Conservation (phyloP, 2,329 filamentous ascomycete genomes). For the Aspergillus thermomutatus region DNA sequence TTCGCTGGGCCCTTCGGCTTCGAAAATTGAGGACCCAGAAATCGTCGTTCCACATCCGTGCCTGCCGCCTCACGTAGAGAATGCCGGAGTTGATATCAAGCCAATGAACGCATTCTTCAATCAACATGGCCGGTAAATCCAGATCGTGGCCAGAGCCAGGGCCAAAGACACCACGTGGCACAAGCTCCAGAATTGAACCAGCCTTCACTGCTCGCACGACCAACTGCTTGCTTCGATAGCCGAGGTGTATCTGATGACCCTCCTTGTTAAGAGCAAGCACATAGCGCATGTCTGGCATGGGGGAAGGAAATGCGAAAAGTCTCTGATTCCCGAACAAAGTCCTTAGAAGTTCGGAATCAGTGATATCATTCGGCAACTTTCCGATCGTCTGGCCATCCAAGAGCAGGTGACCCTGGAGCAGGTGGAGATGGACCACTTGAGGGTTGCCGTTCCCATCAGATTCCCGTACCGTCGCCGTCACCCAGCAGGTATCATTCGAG, state of each 20-base stretch:
- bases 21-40: slow-evolving; percentile 42
- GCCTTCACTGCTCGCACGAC: slow-evolving; percentile 44
- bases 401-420: slow-evolving; percentile 48
- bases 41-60: slow-evolving; percentile 40
- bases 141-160: slow-evolving; percentile 13
- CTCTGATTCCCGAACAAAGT: slow-evolving; percentile 54
- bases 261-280: slow-evolving; percentile 36
- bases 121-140: slow-evolving; percentile 52
- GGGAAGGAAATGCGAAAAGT: slow-evolving; percentile 52
- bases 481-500: slow-evolving; percentile 27
- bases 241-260: slow-evolving; percentile 53
- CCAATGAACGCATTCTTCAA: slow-evolving; percentile 53
- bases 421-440: slow-evolving; percentile 43
- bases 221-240: slow-evolving; percentile 40
- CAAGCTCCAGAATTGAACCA: slow-evolving; percentile 27
- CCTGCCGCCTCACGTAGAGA: slow-evolving; percentile 52
- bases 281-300: slow-evolving; percentile 53
- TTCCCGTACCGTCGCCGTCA: slow-evolving; percentile 27
- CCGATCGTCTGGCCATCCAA: slow-evolving; percentile 49
- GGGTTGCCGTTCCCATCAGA: slow-evolving; percentile 27
- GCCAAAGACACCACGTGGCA: slow-evolving; percentile 30
- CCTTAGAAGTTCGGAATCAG: slow-evolving; percentile 41
- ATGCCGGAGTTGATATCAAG: slow-evolving; percentile 32
- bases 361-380: slow-evolving; percentile 53
- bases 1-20: slow-evolving; percentile 23